These are phyloP conservation scores for Dactylellina sp. DNA, from an alignment of 2,329 filamentous ascomycete genomes.

Conservation along the genomic window DNA sequence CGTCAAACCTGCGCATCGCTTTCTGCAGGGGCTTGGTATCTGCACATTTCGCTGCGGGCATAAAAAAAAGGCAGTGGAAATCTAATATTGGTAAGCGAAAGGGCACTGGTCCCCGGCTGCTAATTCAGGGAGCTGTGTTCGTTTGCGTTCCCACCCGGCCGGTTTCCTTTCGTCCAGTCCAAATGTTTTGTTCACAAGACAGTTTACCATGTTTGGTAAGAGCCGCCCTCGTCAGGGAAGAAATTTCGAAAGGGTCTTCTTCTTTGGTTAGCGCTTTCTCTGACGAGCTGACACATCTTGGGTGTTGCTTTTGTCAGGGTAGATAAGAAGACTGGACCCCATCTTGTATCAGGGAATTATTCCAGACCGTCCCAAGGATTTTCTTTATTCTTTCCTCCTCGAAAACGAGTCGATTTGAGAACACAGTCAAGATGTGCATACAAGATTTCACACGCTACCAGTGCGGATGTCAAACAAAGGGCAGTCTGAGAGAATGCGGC, in stretches of 20 bases:
- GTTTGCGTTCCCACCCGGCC: slow-evolving; percentile 6
- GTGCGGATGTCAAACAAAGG: slow-evolving; percentile 47
- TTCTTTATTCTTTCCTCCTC: slow-evolving; percentile 9
- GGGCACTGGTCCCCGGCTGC: background rate
- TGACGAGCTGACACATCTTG: slow-evolving; percentile 18
- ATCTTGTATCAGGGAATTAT: slow-evolving; percentile 8
- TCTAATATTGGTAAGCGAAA: slow-evolving; percentile 38
- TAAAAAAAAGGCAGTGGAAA: too few species aligned
- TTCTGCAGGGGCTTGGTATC: slow-evolving; percentile 23
- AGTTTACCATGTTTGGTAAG: slow-evolving; percentile 35
- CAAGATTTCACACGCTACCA: slow-evolving; percentile 49
- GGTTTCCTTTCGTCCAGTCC: slow-evolving; percentile 1
- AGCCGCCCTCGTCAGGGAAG: slow-evolving; percentile 22
- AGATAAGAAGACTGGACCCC: slow-evolving; percentile 33
- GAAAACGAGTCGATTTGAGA: background rate
- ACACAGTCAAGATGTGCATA: slow-evolving; percentile 37
- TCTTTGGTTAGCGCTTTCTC: slow-evolving; percentile 3
- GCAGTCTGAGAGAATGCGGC: slow-evolving; percentile 44
- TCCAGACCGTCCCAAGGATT: background rate
- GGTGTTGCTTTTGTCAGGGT: slow-evolving; percentile 2
- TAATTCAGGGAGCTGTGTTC: slow-evolving; percentile 27
- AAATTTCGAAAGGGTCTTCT: slow-evolving; percentile 4
- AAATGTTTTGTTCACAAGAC: slow-evolving; percentile 46
- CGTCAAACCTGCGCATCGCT: slow-evolving; percentile 21
- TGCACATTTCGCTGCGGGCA: background rate